phyloP scores from a whole-genome alignment of 2,329 filamentous ascomycete species.

The Phaeosphaeria sp. region DNA sequence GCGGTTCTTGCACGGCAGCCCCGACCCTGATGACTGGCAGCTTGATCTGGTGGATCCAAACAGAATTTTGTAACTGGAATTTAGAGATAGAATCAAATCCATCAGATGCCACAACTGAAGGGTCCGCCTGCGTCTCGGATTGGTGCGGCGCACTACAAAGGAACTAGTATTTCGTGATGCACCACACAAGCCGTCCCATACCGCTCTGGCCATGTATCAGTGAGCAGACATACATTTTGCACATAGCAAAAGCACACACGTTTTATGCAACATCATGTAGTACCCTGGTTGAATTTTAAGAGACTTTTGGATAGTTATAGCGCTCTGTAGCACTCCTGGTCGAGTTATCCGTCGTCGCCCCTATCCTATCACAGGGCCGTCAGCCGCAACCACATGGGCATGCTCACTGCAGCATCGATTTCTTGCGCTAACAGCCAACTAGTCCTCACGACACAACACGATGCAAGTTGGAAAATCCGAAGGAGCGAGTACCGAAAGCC shows the following conservation, averaged over 20 bases:
- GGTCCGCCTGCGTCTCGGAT: neutral
- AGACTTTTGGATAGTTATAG: no score
- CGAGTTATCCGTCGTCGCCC: conserved; percentile 5
- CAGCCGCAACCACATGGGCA: conserved; percentile 17
- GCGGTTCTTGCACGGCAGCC: conserved; percentile 12
- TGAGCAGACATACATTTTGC: neutral
- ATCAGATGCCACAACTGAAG: neutral
- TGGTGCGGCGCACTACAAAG: neutral
- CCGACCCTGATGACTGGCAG: conserved; percentile 19
- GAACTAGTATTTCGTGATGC: no score
- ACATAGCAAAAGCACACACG: no score
- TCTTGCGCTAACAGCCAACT: neutral
- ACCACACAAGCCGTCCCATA: no score
- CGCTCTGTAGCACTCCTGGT: no score
- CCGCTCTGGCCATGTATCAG: no score
- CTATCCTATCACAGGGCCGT: conserved; percentile 4
- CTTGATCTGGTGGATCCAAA: conserved; percentile 27
- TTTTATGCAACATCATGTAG: no score
- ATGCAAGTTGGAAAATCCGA: neutral
- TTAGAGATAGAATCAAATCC: neutral
- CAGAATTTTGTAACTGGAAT: conserved; percentile 15
- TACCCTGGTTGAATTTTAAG: no score
- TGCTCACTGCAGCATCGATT: conserved; percentile 13
- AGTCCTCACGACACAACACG: no score
- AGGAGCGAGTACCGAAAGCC: conserved; percentile 9